These are phyloP conservation scores for Rhododendron williamsianum DNA, from an alignment of 148 eudicot species.

Conservation along the genomic window DNA sequence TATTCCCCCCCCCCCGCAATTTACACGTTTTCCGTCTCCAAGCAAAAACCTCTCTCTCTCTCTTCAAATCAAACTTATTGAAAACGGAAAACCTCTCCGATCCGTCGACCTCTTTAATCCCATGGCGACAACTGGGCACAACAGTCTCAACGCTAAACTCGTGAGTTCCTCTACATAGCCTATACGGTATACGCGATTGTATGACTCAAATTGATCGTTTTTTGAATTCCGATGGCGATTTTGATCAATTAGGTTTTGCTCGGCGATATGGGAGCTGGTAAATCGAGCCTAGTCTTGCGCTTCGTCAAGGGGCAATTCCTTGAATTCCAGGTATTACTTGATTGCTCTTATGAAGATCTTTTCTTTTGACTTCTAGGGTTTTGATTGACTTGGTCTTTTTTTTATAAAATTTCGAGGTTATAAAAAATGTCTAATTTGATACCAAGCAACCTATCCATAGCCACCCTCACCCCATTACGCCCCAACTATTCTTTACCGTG, in stretches of 20 bases:
- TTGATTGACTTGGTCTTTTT: background rate
- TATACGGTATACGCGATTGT: background rate
- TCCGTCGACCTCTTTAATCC: slow-evolving; percentile 6
- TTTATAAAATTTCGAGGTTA: background rate
- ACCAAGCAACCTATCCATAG: no score
- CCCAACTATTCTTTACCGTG: no score
- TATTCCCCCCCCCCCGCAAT: background rate
- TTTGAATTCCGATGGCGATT: background rate
- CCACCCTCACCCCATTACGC: background rate
- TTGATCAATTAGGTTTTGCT: slow-evolving; percentile 58
- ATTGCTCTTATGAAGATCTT: background rate
- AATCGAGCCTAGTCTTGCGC: slow-evolving; percentile 91
- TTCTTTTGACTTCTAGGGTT: background rate
- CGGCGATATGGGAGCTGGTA: slow-evolving; percentile 99
- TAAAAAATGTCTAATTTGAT: no score
- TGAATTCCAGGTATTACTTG: slow-evolving; percentile 66
- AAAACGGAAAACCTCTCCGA: background rate
- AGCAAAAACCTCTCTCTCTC: background rate
- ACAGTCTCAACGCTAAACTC: slow-evolving; percentile 84
- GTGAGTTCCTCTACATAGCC: slow-evolving; percentile 23
- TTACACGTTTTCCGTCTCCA: background rate
- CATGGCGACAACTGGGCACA: slow-evolving; percentile 74
- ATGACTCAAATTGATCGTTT: background rate
- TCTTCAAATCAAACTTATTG: background rate
- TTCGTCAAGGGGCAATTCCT: slow-evolving; percentile 97